phyloP scores from a whole-genome alignment of 2,329 filamentous ascomycete genomes.

The Cercospora sesami region DNA sequence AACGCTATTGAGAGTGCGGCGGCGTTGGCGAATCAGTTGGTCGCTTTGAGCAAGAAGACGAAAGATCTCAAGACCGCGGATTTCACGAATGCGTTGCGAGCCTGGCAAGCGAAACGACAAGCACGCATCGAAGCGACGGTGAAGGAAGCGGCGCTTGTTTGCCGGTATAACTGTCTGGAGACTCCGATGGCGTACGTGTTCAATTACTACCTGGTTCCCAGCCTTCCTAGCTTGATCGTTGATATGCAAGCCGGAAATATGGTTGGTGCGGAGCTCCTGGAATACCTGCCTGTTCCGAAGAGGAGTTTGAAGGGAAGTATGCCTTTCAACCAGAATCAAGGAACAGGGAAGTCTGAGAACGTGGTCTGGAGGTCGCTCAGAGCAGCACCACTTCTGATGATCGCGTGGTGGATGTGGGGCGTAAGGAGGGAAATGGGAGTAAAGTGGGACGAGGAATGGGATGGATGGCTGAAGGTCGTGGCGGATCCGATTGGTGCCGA shows the following conservation, averaged over 20 bases:
- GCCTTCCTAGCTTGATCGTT: constrained; percentile 14
- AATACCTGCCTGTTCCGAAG: constrained; percentile 36
- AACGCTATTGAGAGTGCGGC: constrained; percentile 31
- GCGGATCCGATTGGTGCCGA: neutral
- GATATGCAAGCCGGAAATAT: constrained; percentile 21
- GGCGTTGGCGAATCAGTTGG: constrained; percentile 28
- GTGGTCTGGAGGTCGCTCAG: constrained; percentile 13
- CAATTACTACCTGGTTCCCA: constrained; percentile 17
- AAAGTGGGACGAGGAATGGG: neutral
- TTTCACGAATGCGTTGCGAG: constrained; percentile 16
- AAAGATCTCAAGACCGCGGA: neutral
- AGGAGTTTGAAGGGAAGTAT: constrained; percentile 31
- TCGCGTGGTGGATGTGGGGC: constrained; percentile 8
- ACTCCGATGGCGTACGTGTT: constrained; percentile 18
- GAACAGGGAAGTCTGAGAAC: constrained; percentile 34
- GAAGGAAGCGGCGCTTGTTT: constrained; percentile 26
- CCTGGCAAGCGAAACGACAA: constrained; percentile 28
- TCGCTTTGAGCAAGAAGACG: neutral
- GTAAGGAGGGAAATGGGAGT: neutral
- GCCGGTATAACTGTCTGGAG: constrained; percentile 25
- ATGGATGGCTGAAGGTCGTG: neutral
- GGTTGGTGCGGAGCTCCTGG: constrained; percentile 33
- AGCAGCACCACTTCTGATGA: constrained; percentile 13
- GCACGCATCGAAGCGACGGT: constrained; percentile 20
- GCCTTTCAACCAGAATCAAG: constrained; percentile 36